These are phyloP conservation scores for Cladosporium oxysporum DNA, from an alignment of 2,329 filamentous ascomycete species.

Conservation along the genomic window DNA sequence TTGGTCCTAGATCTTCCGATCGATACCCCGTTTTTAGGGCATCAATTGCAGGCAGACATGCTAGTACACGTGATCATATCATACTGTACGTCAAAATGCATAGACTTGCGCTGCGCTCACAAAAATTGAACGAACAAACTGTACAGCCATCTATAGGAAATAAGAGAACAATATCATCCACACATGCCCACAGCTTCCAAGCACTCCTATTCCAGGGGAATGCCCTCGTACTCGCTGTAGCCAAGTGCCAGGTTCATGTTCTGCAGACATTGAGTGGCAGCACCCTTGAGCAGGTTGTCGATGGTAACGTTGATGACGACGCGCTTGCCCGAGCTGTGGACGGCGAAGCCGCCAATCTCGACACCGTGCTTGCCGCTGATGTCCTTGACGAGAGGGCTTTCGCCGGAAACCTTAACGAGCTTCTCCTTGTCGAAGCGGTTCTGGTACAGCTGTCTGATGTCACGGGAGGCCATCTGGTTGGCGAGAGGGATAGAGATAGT, in stretches of 20 bases:
- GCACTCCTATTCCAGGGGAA: constrained; percentile 55
- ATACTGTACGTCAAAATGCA: too few relatives aligned
- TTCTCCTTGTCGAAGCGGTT: constrained; percentile 95
- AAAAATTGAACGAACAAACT: not conserved
- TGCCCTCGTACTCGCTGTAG: constrained; percentile 85
- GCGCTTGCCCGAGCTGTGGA: constrained; percentile 83
- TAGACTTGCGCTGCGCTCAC: too few relatives aligned
- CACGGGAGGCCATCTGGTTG: constrained; percentile 82
- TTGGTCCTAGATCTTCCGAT: not conserved
- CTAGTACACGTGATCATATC: not conserved
- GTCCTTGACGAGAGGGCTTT: constrained; percentile 80
- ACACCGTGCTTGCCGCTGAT: constrained; percentile 85
- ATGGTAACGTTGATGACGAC: constrained; percentile 94
- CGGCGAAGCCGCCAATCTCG: constrained; percentile 94
- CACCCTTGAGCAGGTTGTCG: constrained; percentile 91
- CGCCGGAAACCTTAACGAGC: constrained; percentile 87
- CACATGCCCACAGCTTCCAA: not conserved
- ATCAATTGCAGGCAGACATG: not conserved
- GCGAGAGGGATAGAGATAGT: constrained; percentile 88
- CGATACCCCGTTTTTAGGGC: not conserved
- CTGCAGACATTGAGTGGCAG: constrained; percentile 89
- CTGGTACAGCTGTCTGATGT: constrained; percentile 93
- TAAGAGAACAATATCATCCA: not conserved
- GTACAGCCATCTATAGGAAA: constrained; percentile 11
- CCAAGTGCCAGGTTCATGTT: constrained; percentile 94